phyloP scores from a whole-genome alignment of 2,329 filamentous ascomycete species.

The Capronia epimyces region DNA sequence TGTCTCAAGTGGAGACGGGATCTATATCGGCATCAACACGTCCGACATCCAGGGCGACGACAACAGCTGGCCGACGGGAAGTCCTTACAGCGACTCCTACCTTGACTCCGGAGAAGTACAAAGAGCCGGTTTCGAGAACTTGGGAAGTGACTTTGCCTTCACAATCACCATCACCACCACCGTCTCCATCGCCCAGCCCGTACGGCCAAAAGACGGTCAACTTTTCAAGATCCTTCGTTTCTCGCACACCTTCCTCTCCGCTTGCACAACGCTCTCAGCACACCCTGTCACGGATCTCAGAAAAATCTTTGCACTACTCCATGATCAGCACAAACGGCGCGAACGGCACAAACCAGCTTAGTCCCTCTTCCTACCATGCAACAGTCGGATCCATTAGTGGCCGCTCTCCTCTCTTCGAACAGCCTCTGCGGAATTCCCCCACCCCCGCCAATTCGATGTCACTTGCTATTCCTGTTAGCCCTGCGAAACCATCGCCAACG shows the following conservation, averaged over 20 bases:
- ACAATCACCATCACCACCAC: conserved; percentile 13
- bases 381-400: conserved; percentile 14
- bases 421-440: background rate
- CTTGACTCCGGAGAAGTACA: conserved; percentile 19
- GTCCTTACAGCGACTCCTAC: conserved; percentile 7
- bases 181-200: background rate
- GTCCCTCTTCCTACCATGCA: conserved; percentile 9
- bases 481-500: background rate
- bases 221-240: conserved; percentile 20
- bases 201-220: conserved; percentile 13
- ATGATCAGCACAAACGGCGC: conserved; percentile 14
- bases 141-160: conserved; percentile 17
- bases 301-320: conserved; percentile 24
- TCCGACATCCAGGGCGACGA: conserved; percentile 17
- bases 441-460: background rate
- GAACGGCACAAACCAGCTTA: background rate
- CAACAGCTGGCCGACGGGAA: conserved; percentile 11
- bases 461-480: background rate
- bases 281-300: conserved; percentile 25
- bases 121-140: conserved; percentile 11
- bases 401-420: conserved; percentile 3
- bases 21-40: conserved; percentile 15
- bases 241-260: conserved; percentile 12
- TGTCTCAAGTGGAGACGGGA: conserved; percentile 22
- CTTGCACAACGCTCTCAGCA: conserved; percentile 19